These are phyloP conservation scores for Ziziphus jujuba DNA, from an alignment of 306 rosid species.

Conservation along the genomic window DNA sequence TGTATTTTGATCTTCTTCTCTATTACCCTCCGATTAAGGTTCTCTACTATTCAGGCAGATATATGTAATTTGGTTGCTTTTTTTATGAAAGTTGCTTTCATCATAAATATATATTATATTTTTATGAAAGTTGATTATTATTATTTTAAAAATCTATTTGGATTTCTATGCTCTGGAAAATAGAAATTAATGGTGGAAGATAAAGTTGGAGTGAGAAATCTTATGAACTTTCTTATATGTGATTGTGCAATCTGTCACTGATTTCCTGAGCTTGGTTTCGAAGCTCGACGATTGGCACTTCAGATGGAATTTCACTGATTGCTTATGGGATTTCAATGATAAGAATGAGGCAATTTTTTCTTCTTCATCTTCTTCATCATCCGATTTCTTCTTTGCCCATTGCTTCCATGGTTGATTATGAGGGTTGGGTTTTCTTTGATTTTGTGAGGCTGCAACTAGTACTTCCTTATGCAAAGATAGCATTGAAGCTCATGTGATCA, in stretches of 20 bases:
- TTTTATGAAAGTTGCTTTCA: too few species aligned
- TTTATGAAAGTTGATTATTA: too few species aligned
- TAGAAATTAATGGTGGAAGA: too few species aligned
- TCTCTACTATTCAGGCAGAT: too few species aligned
- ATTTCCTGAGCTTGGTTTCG: slow-evolving; percentile 40
- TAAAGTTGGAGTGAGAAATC: too few species aligned
- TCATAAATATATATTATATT: too few species aligned
- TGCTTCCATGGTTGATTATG: slow-evolving; percentile 21
- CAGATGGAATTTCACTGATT: slow-evolving; percentile 65
- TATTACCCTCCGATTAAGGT: slow-evolving; percentile 59
- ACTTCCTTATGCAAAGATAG: slow-evolving; percentile 50
- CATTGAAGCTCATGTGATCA: slow-evolving; percentile 58
- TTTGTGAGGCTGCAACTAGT: slow-evolving; percentile 51
- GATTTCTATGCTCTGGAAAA: too few species aligned
- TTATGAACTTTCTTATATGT: slow-evolving; percentile 60
- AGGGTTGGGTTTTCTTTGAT: slow-evolving; percentile 26
- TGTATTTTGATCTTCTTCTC: slow-evolving; percentile 82
- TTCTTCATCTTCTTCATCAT: slow-evolving; percentile 18
- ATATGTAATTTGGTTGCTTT: too few species aligned
- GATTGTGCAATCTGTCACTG: slow-evolving; percentile 50
- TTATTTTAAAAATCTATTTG: too few species aligned
- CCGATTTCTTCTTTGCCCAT: slow-evolving; percentile 14
- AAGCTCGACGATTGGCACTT: slow-evolving; percentile 39
- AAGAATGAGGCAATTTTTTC: background rate
- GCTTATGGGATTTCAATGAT: slow-evolving; percentile 27